phyloP scores from a whole-genome alignment of 108 stramenopile genomes.

The Cyclotella kingstonii region DNA sequence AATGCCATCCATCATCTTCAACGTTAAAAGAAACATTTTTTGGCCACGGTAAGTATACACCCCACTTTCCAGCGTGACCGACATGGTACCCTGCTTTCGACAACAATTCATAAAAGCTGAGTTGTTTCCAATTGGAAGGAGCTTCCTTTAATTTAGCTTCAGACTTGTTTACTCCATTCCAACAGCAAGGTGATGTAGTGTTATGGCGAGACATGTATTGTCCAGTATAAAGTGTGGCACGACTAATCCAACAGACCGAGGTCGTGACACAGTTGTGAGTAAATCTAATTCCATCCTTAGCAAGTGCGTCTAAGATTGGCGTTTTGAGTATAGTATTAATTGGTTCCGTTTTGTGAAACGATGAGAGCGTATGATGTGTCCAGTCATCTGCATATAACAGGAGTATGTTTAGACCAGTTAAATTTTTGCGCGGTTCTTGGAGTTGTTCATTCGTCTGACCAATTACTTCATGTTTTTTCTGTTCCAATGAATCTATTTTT shows the following conservation, averaged over 20 bases:
- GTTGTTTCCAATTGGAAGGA: conserved; percentile 30
- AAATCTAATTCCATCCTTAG: conserved; percentile 71
- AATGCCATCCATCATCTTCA: conserved; percentile 50
- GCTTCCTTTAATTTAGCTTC: conserved; percentile 16
- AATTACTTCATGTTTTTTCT: too few species aligned
- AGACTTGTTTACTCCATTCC: conserved; percentile 30
- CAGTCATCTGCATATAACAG: conserved; percentile 49
- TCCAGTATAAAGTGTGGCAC: conserved; percentile 75
- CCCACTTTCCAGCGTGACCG: conserved; percentile 72
- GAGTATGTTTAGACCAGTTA: conserved; percentile 33
- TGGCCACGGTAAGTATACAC: conserved; percentile 27
- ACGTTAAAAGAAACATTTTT: conserved; percentile 37
- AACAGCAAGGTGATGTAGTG: conserved; percentile 36
- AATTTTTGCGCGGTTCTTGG: conserved; percentile 1
- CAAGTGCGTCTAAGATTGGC: conserved; percentile 70
- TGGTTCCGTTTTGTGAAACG: conserved; percentile 30
- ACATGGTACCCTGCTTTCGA: conserved; percentile 41
- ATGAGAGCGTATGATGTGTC: conserved; percentile 45
- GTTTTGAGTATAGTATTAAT: conserved; percentile 38
- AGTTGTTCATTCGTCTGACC: too few species aligned
- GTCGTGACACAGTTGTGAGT: conserved; percentile 84
- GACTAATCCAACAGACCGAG: conserved; percentile 72
- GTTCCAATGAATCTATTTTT: too few species aligned
- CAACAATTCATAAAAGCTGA: conserved; percentile 38
- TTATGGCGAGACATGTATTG: conserved; percentile 61